Conservation (phyloP, 768 basidiomycete species). For the Erythrobasidium yunnanense region DNA sequence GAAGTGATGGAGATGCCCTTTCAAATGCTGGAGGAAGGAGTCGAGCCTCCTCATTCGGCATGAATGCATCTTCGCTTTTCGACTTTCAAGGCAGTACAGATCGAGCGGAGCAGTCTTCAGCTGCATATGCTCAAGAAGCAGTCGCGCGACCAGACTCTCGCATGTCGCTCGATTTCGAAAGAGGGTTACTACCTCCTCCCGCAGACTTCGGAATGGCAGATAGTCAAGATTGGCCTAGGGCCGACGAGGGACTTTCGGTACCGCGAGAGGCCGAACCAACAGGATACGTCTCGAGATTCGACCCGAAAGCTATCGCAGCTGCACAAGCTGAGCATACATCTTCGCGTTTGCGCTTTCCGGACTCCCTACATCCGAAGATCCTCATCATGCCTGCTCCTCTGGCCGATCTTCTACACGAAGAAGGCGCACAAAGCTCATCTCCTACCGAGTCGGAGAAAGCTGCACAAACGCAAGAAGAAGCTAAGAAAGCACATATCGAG, state of each 20-base stretch:
- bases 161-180: not conserved
- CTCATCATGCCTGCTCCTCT: conserved; percentile 23
- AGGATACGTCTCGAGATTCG: conserved; percentile 20
- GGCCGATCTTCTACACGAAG: conserved; percentile 1
- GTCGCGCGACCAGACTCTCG: conserved; percentile 3
- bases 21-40: not conserved
- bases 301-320: conserved; percentile 22
- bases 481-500: not conserved
- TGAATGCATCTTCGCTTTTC: too few species aligned
- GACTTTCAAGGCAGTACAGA: not conserved
- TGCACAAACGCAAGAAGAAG: not conserved
- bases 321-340: not conserved
- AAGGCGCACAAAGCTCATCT: not conserved
- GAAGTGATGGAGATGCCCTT: not conserved
- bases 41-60: conserved; percentile 10
- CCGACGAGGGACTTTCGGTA: too few species aligned
- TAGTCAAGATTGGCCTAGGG: too few species aligned
- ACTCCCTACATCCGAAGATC: conserved; percentile 9
- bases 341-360: conserved; percentile 6
- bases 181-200: not conserved
- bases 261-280: not conserved
- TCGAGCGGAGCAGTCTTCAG: not conserved
- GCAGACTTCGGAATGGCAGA: too few species aligned
- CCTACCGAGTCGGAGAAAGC: not conserved
- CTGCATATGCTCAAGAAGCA: conserved; percentile 2